Base-by-base conservation (phyloP, 2,329 filamentous ascomycete species). In the Fusarium virguliforme region DNA sequence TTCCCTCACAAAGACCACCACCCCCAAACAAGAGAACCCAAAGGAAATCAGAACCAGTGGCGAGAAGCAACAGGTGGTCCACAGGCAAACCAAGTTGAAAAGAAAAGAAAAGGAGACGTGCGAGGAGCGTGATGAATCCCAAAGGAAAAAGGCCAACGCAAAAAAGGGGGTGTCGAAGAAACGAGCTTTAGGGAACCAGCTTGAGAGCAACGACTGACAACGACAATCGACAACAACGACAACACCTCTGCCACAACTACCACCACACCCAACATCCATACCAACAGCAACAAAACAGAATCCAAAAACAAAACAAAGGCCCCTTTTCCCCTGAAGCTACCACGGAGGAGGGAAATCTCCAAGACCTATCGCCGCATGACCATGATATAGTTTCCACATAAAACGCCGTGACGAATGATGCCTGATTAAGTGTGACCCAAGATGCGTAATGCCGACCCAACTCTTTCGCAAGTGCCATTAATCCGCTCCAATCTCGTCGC, bases 401-500 rank as follows among this genome's bases (percentile, higher is more conserved):
- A 72, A 82, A 82, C 81, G 81, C 80, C 81, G 74, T 78, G 74
- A 81, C 76, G 73, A 79, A 81, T 78, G 76, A 81, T 81, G 81
- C 80, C 80, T 75, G 73, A 80, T 81, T 80, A 80, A 76, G 76
- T 73, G 73, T 79, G 74, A 77, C 74, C 77, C 75, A 74, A 74
- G 74, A 72, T 73, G 73, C 72, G 65, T 67, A 73, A 75, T 76
- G 73, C 71, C 74, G 67, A 76, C 72, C 72, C 72, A 76, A 70
- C 68, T 65, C 46, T 71, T 56, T 65, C 67, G 60, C 54, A 50
- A 40, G 41, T 53, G 60, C 62, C 54, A 62, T 79, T 82, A 90
- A 51, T 90, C 88, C 68, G 88, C 86, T 59, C 85, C 85, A 75
- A 91, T 90, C 76, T 89, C 87, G 61, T 85, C 82, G 41, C 83